A percentile compares a stretch with the other conserved stretches of the same genome.
Evolutionary conservation across 202 grass and related monocot genomes (phyloP).

Genomic region (Eragrostis tef): DNA sequence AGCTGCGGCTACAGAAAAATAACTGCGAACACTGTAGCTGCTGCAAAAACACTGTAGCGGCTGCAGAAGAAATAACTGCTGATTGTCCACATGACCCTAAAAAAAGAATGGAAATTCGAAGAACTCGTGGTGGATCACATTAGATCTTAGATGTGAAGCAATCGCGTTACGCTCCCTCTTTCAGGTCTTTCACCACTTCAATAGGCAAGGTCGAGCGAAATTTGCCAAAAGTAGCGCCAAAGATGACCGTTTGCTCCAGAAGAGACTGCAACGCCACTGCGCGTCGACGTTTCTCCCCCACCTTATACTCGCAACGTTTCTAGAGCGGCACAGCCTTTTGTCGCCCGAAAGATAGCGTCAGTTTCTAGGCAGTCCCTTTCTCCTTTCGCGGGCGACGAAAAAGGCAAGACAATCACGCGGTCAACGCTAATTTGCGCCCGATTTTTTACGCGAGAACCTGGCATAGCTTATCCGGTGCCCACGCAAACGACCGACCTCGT

Average conservation of each 20-base stretch:
- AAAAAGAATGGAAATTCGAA: too few relatives aligned
- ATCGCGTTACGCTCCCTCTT: background rate
- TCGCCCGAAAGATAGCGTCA: background rate
- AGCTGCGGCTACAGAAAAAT: too few relatives aligned
- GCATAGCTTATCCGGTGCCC: constrained; percentile 7
- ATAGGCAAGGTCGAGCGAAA: background rate
- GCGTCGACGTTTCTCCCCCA: background rate
- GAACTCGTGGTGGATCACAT: background rate
- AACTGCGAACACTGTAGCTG: too few relatives aligned
- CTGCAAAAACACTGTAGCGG: too few relatives aligned
- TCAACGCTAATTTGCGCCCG: background rate
- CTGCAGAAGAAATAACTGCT: too few relatives aligned
- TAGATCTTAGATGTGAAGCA: background rate
- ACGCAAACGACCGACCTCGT: background rate
- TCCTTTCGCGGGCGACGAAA: background rate
- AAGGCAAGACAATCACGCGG: background rate
- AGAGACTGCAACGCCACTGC: constrained; percentile 14
- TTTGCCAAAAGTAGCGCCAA: constrained; percentile 30
- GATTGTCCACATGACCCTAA: too few relatives aligned
- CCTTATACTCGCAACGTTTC: background rate
- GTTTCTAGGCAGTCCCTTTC: background rate
- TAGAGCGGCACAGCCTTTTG: background rate
- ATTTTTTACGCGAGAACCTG: background rate
- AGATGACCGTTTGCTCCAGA: constrained; percentile 26
- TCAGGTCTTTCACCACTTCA: background rate